Percentiles rank a stretch among this genome's conserved stretches.
Evolutionary conservation across 495 filamentous ascomycete genomes (phyloP).

Genomic region (Antarctomyces pellizariae): DNA sequence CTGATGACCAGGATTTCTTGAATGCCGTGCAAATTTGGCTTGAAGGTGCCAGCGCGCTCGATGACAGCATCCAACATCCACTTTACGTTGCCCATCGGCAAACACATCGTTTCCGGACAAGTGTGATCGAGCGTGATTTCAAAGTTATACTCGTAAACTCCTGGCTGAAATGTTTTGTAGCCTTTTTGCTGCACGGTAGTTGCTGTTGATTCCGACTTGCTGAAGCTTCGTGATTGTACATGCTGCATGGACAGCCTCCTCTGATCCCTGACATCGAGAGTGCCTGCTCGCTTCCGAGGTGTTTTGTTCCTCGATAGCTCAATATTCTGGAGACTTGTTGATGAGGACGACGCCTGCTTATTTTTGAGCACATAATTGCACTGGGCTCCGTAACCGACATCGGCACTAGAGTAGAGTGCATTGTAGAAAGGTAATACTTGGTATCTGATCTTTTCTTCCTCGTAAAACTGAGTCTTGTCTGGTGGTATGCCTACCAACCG

Average conservation of each 20-base stretch:
- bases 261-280: constrained; percentile 21
- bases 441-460: constrained; percentile 53
- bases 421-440: constrained; percentile 72
- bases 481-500: constrained; percentile 55
- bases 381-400: constrained; percentile 35
- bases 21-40: constrained; percentile 62
- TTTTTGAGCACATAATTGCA: constrained; percentile 22
- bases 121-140: constrained; percentile 86
- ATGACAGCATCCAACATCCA: constrained; percentile 79
- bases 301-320: no score
- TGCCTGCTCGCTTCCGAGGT: no score
- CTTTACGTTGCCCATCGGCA: constrained; percentile 68
- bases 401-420: constrained; percentile 29
- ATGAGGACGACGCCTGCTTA: constrained; percentile 8
- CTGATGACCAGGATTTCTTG: constrained; percentile 76
- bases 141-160: constrained; percentile 85
- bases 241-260: constrained; percentile 55
- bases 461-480: constrained; percentile 57
- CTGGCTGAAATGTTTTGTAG: constrained; percentile 72
- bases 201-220: constrained; percentile 45
- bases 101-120: constrained; percentile 74
- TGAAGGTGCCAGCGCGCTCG: constrained; percentile 80
- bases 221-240: constrained; percentile 67
- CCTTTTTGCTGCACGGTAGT: constrained; percentile 57
- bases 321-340: constrained; percentile 16